A percentile compares a stretch with the other conserved stretches of the same genome.
Evolutionary conservation across 2,329 filamentous ascomycete species (phyloP).

Genomic region (Trichoderma atrobrunneum): DNA sequence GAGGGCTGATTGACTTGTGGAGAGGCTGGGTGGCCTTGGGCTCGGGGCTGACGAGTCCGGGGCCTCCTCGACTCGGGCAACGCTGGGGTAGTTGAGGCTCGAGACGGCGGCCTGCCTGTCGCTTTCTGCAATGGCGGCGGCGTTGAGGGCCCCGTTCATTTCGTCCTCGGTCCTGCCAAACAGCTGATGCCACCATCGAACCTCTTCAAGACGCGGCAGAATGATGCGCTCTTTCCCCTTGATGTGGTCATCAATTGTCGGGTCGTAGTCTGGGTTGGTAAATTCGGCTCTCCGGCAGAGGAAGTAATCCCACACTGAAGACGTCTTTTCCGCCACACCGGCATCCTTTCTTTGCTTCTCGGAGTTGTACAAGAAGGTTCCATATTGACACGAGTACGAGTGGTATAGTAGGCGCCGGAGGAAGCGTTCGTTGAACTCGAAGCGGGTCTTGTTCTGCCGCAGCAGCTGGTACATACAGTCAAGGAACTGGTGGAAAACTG

Average conservation of each 20-base stretch:
- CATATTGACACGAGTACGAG: constrained; percentile 92
- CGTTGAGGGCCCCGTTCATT: constrained; percentile 74
- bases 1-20: constrained; percentile 52
- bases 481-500: constrained; percentile 96
- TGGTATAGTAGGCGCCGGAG: constrained; percentile 87
- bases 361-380: constrained; percentile 92
- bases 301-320: constrained; percentile 96
- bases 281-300: constrained; percentile 78
- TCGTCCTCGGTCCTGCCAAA: constrained; percentile 86
- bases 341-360: constrained; percentile 81
- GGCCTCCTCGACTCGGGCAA: constrained; percentile 28
- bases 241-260: constrained; percentile 70
- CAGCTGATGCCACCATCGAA: constrained; percentile 90
- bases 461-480: constrained; percentile 91
- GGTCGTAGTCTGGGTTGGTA: constrained; percentile 74
- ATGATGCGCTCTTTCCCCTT: constrained; percentile 80
- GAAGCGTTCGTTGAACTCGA: constrained; percentile 96
- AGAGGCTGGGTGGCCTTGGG: constrained; percentile 39
- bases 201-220: constrained; percentile 71
- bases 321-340: constrained; percentile 65
- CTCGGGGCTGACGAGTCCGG: constrained; percentile 29
- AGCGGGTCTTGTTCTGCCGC: constrained; percentile 79
- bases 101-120: constrained; percentile 38
- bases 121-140: constrained; percentile 50
- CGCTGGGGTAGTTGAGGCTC: constrained; percentile 32